Evolutionary conservation across 2,329 filamentous ascomycete genomes (phyloP), one percentile per base, ranked within the genome.

Genomic region (Apiospora phragmitis): DNA sequence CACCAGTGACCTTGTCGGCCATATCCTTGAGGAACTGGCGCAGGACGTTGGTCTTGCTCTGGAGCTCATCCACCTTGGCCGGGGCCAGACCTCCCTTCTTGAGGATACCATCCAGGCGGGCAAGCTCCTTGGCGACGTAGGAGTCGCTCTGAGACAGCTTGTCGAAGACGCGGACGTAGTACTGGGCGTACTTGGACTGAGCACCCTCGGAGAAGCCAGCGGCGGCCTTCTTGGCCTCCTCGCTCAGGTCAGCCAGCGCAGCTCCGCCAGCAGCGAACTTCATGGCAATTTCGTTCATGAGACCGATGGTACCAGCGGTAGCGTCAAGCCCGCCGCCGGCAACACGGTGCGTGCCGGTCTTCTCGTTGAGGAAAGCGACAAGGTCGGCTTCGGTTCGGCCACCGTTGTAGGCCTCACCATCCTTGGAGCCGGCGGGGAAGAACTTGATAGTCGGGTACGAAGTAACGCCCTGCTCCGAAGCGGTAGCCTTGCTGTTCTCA

Each of bases 361-460:
- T 93, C 76, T 91, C 87, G 87, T 99, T 99, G 83, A 99, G 80
- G 85, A 92, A 99, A 5, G 88, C 82, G 75, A 98, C 82, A 55
- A 99, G 86, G 74, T 91, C 92, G 65, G 88, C 86, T 86, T 98
- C 94, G 67, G 86, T 85, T 75, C 96, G 95, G 73, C 89, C 93
- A 72, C 93, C 92, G 69, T 86, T 84, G 88, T 98, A 99, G 65
- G 86, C 80, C 76, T 91, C 87, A 65, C 90, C 82, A 79, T 92
- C 90, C 74, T 88, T 93, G 79, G 91, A 93, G 76, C 94, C 95
- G 81, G 92, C 93, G 76, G 94, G 89, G 89, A 98, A 99, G 89
- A 92, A 99, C 86, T 97, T 97, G 87, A 99, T 97, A 73, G 96
- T 99, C 67, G 96, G 96, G 88, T 97, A 99, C 45, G 92, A 94